phyloP scores from a whole-genome alignment of 768 basidiomycete genomes.

The Leccinum variicolor region DNA sequence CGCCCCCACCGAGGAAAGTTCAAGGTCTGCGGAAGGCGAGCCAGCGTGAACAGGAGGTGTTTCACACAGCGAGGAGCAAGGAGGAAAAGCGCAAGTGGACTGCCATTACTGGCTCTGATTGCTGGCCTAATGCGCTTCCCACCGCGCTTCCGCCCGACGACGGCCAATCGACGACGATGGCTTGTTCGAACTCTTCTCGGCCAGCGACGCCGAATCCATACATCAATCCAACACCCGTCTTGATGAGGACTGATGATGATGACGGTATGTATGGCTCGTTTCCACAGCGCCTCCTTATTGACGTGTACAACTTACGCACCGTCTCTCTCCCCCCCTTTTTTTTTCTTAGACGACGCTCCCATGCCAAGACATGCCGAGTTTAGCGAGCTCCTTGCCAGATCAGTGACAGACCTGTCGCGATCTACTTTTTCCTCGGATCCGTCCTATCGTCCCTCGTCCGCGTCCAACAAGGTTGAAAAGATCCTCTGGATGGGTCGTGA shows the following conservation, averaged over 20 bases:
- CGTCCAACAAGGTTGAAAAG: slow-evolving; percentile 33
- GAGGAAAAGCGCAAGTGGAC: slow-evolving; percentile 13
- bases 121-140: slow-evolving; percentile 23
- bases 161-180: slow-evolving; percentile 1
- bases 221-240: slow-evolving; percentile 35
- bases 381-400: neutral
- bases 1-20: slow-evolving; percentile 31
- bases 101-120: slow-evolving; percentile 14
- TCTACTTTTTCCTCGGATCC: slow-evolving; percentile 2
- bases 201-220: slow-evolving; percentile 31
- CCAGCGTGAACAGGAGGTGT: slow-evolving; percentile 14
- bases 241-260: slow-evolving; percentile 9
- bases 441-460: slow-evolving; percentile 21
- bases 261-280: slow-evolving; percentile 18
- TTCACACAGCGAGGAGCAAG: slow-evolving; percentile 15
- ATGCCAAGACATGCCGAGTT: slow-evolving; percentile 10
- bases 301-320: neutral
- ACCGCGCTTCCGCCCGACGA: neutral
- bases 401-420: neutral
- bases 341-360: slow-evolving; percentile 10
- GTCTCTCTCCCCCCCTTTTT: neutral
- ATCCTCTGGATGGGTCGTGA: slow-evolving; percentile 31
- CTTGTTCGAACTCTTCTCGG: slow-evolving; percentile 15
- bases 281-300: neutral
- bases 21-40: slow-evolving; percentile 12